A percentile compares a stretch with the other conserved stretches of the same genome.
These are phyloP conservation scores for Lepiota brunneoincarnata DNA, from an alignment of 768 basidiomycete genomes.

Conservation along the genomic window DNA sequence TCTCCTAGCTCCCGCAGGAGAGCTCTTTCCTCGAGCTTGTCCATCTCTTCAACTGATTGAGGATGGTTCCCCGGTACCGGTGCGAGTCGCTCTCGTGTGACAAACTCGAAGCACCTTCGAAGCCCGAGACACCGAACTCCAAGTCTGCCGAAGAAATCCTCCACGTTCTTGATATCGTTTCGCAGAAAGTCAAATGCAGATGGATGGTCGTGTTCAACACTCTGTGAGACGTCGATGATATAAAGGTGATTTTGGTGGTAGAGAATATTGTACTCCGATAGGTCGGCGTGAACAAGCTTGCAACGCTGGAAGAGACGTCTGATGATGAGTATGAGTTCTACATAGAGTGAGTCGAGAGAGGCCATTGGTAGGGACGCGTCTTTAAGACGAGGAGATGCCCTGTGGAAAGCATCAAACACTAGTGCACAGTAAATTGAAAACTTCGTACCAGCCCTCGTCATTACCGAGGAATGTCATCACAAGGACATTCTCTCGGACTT, in stretches of 20 bases:
- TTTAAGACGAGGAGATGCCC: conserved; percentile 92
- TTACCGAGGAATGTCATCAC: conserved; percentile 94
- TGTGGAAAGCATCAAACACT: conserved; percentile 24
- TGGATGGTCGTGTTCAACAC: conserved; percentile 98
- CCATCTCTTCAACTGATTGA: conserved; percentile 21
- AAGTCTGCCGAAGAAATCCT: conserved; percentile 83
- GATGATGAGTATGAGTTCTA: conserved; percentile 74
- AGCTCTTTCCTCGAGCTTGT: conserved; percentile 28
- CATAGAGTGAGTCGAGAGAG: conserved; percentile 61
- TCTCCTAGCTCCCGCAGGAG: conserved; percentile 38
- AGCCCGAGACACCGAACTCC: conserved; percentile 79
- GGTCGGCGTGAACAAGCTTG: conserved; percentile 94
- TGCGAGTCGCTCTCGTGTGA: conserved; percentile 55
- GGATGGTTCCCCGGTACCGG: neutral
- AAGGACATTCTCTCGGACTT: conserved; percentile 94
- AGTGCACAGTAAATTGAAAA: conserved; percentile 1
- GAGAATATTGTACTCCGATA: conserved; percentile 97
- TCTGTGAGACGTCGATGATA: conserved; percentile 98
- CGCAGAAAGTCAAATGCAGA: conserved; percentile 95
- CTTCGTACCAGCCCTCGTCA: conserved; percentile 70
- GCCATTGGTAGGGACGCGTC: conserved; percentile 63
- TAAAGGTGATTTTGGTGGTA: conserved; percentile 79
- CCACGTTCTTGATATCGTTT: conserved; percentile 87
- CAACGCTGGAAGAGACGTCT: conserved; percentile 87
- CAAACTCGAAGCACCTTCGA: conserved; percentile 83